Percentiles rank a stretch among this genome's conserved stretches.
Conservation (phyloP, 2,329 filamentous ascomycete genomes). For the Onygenales sp. region DNA sequence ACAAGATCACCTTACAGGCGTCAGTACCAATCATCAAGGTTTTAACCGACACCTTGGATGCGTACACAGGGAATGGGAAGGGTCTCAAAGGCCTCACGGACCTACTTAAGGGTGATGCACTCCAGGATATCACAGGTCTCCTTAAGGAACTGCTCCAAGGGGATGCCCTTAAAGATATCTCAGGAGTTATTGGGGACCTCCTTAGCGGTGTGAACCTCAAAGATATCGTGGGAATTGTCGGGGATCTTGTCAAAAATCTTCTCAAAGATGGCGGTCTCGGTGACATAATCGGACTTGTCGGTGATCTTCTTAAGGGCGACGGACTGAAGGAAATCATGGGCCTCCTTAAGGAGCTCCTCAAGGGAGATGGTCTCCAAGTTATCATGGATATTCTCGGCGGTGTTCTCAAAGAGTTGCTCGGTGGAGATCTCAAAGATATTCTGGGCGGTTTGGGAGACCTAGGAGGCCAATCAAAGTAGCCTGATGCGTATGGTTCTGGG, state of each 20-base stretch:
- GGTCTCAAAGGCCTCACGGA: background rate
- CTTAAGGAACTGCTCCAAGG: no score
- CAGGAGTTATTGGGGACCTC: no score
- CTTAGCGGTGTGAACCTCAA: no score
- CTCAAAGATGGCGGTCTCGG: background rate
- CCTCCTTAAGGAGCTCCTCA: background rate
- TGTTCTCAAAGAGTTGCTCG: background rate
- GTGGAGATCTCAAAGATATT: background rate
- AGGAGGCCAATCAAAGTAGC: no score
- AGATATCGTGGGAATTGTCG: background rate
- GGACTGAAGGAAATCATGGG: background rate
- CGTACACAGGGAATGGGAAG: background rate
- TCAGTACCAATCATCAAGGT: conserved; percentile 31
- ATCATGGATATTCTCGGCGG: no score
- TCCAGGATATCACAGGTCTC: no score
- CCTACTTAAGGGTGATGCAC: background rate
- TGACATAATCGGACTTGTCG: background rate
- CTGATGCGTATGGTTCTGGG: no score
- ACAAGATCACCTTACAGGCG: conserved; percentile 28
- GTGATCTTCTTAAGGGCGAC: background rate
- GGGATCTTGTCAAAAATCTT: background rate
- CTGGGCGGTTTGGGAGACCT: background rate
- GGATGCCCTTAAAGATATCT: no score
- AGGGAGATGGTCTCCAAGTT: background rate
- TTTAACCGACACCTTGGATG: conserved; percentile 19